Percentiles rank a stretch among this genome's conserved stretches.
These are phyloP conservation scores for Mycena floridula DNA, from an alignment of 768 basidiomycete species.

Conservation along the genomic window DNA sequence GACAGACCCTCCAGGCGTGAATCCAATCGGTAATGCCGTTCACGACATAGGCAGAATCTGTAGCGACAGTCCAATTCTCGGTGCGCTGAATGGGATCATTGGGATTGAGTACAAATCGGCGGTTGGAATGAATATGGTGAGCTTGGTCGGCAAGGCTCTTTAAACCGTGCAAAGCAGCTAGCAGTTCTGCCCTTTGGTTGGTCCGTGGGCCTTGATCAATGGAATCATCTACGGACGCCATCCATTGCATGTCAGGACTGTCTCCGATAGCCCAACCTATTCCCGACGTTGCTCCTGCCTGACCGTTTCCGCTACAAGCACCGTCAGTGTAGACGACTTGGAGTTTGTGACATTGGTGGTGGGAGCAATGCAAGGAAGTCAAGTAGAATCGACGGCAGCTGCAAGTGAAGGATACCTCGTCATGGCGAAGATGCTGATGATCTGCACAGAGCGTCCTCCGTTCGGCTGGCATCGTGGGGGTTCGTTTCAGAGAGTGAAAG, in stretches of 20 bases:
- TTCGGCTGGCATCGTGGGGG: no score
- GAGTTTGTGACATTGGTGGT: no score
- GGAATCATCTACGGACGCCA: not conserved
- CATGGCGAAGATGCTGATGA: no score
- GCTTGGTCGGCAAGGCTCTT: not conserved
- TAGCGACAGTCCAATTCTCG: not conserved
- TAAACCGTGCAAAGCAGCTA: not conserved
- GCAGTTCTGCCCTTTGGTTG: not conserved
- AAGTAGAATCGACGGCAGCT: no score
- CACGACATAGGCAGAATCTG: not conserved
- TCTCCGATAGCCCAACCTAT: not conserved
- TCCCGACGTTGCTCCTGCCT: not conserved
- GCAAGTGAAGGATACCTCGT: no score
- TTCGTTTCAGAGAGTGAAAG: no score
- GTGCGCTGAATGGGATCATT: not conserved
- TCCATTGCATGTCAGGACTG: not conserved
- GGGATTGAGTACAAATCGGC: not conserved
- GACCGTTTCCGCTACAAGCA: not conserved
- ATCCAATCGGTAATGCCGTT: not conserved
- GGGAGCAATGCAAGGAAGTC: no score
- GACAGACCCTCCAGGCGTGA: not conserved
- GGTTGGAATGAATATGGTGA: not conserved
- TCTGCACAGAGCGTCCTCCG: no score
- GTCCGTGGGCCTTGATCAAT: not conserved
- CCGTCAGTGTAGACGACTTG: not conserved